phyloP scores from a whole-genome alignment of 371 early-diverging fungal species.

The Mycotypha africana region DNA sequence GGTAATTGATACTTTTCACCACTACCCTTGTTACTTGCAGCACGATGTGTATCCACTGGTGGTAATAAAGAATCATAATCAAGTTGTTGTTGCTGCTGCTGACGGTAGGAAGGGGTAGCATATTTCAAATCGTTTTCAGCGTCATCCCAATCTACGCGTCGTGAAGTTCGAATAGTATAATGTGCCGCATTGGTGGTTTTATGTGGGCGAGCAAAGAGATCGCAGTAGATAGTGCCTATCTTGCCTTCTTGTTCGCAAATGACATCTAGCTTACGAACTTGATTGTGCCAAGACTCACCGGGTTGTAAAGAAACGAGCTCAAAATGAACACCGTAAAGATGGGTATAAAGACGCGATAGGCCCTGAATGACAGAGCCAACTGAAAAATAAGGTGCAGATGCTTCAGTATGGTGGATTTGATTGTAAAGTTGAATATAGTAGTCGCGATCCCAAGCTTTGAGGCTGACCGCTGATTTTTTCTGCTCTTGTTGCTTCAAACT shows the following conservation, averaged over 20 bases:
- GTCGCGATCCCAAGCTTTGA: conserved; percentile 82
- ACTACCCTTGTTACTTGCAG: no score
- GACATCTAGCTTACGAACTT: conserved; percentile 84
- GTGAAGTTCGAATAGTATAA: conserved; percentile 90
- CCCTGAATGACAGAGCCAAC: conserved; percentile 88
- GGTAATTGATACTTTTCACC: conserved; percentile 62
- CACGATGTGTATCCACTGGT: conserved; percentile 14
- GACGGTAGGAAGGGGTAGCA: conserved; percentile 34
- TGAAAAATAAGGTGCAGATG: conserved; percentile 62
- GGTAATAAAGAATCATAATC: conserved; percentile 22
- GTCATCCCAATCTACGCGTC: conserved; percentile 82
- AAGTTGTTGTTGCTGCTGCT: conserved; percentile 1
- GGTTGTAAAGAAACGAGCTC: conserved; percentile 54
- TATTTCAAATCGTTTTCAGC: conserved; percentile 34
- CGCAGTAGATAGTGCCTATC: conserved; percentile 92
- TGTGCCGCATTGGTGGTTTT: conserved; percentile 90
- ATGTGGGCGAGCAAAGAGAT: conserved; percentile 70
- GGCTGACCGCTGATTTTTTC: conserved; percentile 1
- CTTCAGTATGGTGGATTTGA: conserved; percentile 14
- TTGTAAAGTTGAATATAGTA: conserved; percentile 50
- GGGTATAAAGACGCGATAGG: conserved; percentile 72
- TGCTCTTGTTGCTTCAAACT: conserved; percentile 31
- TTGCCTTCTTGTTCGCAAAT: conserved; percentile 77
- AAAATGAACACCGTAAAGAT: conserved; percentile 82
- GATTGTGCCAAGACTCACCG: conserved; percentile 85